These are phyloP conservation scores for Mycena latifolia DNA, from an alignment of 768 basidiomycete species.

Conservation along the genomic window DNA sequence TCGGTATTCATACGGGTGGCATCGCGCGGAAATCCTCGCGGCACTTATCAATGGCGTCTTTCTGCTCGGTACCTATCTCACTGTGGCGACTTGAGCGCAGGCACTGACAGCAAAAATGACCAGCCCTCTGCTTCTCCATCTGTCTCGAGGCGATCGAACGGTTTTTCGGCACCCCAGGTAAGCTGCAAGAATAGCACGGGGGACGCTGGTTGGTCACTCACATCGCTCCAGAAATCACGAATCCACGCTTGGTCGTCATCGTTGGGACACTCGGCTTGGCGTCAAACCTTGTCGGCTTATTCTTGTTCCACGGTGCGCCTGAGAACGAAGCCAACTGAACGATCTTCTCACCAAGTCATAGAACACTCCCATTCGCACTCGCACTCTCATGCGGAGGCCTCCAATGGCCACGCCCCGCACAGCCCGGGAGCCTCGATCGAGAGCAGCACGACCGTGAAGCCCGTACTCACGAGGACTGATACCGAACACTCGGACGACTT, in stretches of 20 bases:
- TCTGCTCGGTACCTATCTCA: constrained; percentile 61
- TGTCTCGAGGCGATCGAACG: constrained; percentile 92
- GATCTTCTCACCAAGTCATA: constrained; percentile 41
- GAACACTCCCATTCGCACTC: constrained; percentile 74
- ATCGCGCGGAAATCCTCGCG: constrained; percentile 95
- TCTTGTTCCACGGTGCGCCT: constrained; percentile 91
- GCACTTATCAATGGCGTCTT: constrained; percentile 98
- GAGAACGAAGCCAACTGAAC: constrained; percentile 14
- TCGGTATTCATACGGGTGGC: constrained; percentile 98
- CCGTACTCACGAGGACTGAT: constrained; percentile 22
- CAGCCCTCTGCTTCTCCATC: constrained; percentile 95
- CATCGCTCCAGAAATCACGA: constrained; percentile 78
- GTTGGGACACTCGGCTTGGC: constrained; percentile 92
- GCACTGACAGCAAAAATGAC: background rate
- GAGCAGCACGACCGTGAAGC: constrained; percentile 48
- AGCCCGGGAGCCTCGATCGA: constrained; percentile 38
- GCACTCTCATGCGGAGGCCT: constrained; percentile 51
- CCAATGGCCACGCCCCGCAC: constrained; percentile 53
- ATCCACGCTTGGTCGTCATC: constrained; percentile 88
- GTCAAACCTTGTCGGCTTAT: constrained; percentile 93
- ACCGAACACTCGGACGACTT: constrained; percentile 9
- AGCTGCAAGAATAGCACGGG: constrained; percentile 32
- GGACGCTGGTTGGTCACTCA: constrained; percentile 12
- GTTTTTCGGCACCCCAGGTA: constrained; percentile 88
- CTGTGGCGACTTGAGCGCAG: background rate